phyloP scores from a whole-genome alignment of 345 rosid genomes.

The Salix exigua region DNA sequence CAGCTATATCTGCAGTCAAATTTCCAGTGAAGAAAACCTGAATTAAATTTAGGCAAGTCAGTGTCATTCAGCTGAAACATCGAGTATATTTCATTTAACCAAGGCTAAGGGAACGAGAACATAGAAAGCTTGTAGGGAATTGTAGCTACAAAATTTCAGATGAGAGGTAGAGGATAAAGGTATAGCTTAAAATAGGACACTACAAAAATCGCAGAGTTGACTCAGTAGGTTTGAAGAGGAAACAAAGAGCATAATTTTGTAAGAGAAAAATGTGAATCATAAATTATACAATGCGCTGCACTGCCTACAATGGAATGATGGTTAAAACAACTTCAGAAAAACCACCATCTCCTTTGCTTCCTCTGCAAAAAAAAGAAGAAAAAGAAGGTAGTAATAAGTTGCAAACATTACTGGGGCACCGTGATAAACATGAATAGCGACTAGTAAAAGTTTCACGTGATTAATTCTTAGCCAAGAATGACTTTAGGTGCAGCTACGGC shows the following conservation, averaged over 20 bases:
- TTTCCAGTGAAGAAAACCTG: too few species aligned
- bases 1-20: too few species aligned
- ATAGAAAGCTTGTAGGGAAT: background rate
- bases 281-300: background rate
- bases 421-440: background rate
- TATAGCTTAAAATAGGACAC: background rate
- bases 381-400: background rate
- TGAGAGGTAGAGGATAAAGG: background rate
- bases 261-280: too few species aligned
- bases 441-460: background rate
- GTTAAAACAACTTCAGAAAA: constrained; percentile 38
- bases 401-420: background rate
- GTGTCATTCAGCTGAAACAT: background rate
- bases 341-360: constrained; percentile 63
- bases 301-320: background rate
- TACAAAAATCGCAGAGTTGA: background rate
- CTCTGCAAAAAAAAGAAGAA: constrained; percentile 36
- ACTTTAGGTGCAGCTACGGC: background rate
- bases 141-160: background rate
- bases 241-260: background rate
- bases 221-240: background rate
- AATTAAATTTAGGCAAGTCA: too few species aligned
- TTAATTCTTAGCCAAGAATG: background rate
- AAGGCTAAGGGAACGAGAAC: background rate
- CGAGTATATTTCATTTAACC: background rate